phyloP scores from a whole-genome alignment of 225 moss, liverwort and hornwort genomes.

The Asterella californica region DNA sequence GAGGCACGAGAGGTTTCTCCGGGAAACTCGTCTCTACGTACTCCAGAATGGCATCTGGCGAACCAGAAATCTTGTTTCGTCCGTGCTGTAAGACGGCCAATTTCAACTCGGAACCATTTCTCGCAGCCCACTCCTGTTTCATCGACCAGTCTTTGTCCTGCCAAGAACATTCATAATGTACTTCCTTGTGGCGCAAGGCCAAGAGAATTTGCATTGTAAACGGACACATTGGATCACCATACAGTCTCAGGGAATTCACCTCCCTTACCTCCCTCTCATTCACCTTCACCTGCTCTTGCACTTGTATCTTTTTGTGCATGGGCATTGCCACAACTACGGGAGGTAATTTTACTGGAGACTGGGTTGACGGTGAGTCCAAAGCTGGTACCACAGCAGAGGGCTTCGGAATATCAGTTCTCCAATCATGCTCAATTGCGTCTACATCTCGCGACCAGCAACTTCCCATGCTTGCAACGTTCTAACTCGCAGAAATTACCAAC shows the following conservation, averaged over 20 bases:
- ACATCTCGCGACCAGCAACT: constrained; percentile 32
- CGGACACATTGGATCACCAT: constrained; percentile 49
- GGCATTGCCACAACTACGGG: not conserved
- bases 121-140: constrained; percentile 36
- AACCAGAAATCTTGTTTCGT: constrained; percentile 54
- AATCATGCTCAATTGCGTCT: constrained; percentile 13
- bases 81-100: constrained; percentile 74
- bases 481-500: not conserved
- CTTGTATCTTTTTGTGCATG: not conserved
- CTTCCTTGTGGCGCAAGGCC: constrained; percentile 41
- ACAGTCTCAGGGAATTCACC: constrained; percentile 33
- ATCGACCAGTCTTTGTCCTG: constrained; percentile 19
- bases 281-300: constrained; percentile 8
- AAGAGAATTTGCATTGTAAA: constrained; percentile 46
- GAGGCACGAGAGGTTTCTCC: constrained; percentile 53
- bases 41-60: constrained; percentile 60
- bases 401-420: constrained; percentile 40
- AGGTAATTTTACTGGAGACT: constrained; percentile 8
- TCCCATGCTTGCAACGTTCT: constrained; percentile 27
- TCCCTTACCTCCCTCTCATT: constrained; percentile 15
- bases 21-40: constrained; percentile 68
- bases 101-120: constrained; percentile 43
- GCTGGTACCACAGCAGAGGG: constrained; percentile 42
- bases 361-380: constrained; percentile 17
- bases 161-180: constrained; percentile 47